Evolutionary conservation across 257 asterid genomes (phyloP), one percentile per base, ranked within the genome.

Genomic region (Cynanchum wilfordii): DNA sequence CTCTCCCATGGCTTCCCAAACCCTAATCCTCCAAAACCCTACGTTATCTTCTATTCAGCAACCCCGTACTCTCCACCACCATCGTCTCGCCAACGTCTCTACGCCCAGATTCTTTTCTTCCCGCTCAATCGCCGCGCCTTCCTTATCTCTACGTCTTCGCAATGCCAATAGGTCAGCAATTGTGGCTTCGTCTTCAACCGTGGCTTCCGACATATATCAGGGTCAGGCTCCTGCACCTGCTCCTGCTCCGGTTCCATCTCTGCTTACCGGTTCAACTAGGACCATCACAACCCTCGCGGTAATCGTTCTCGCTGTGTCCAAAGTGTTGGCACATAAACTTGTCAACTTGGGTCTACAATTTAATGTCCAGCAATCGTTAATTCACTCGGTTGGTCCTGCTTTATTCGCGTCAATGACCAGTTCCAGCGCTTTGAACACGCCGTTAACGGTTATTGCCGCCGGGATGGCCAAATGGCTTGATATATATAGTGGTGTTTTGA

Each of bases 401-500:
- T 91, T 94, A 78, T 94, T 94, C 79, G 97, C 99, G 5, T 94
- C 98, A 70, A 69, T 73, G 40, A 84, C 47, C 80, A 82, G 79
- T 3, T 29, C 84, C 9, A 80, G 91, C 7, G 51, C 88, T 5
- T 33, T 91, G 83, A 87, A 85, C 84, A 89, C 98, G 76, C 98
- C 99, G 72, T 80, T 94, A 38, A 88, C 97, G 20, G 93, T 94
- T 54, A 95, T 94, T 64, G 97, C 99, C 0, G 97, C 92, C 19
- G 98, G 98, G 19, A 87, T 91, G 92, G 86, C 89, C 51, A 93
- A 89, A 70, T 89, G 96, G 97, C 87, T 93, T 74, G 97, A 91
- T 73, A 79, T 93, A 50, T 93, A 93, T 81, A 86, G 94, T 44
- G 92, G 91, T 83, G 90, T 93, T 78, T 79, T 93, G 86, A 86